Conservation (phyloP, 345 rosid species). For the Barbarea vulgaris region DNA sequence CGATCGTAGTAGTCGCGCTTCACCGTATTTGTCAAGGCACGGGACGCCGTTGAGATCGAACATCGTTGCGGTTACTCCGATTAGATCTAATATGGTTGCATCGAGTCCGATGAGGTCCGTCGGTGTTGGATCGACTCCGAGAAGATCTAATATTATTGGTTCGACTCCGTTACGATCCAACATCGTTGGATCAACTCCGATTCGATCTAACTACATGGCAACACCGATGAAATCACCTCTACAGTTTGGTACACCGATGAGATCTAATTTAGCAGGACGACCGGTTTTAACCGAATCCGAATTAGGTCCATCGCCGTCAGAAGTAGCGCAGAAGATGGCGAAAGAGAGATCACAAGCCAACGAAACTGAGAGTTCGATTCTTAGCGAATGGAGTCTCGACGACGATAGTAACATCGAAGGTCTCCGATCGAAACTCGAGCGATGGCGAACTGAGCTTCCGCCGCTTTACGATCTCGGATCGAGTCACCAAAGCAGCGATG, state of each 20-base stretch:
- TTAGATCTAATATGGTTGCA: slow-evolving; percentile 28
- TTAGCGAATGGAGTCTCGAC: slow-evolving; percentile 59
- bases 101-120: slow-evolving; percentile 37
- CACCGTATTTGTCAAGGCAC: slow-evolving; percentile 35
- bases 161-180: slow-evolving; percentile 36
- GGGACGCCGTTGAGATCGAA: slow-evolving; percentile 44
- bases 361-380: slow-evolving; percentile 58
- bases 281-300: slow-evolving; percentile 62
- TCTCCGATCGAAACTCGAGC: slow-evolving; percentile 70
- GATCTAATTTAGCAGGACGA: slow-evolving; percentile 37
- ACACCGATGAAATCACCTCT: slow-evolving; percentile 44
- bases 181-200: slow-evolving; percentile 38
- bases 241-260: slow-evolving; percentile 40
- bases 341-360: slow-evolving; percentile 38
- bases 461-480: slow-evolving; percentile 60
- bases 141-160: slow-evolving; percentile 23
- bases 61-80: slow-evolving; percentile 36
- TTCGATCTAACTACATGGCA: slow-evolving; percentile 28
- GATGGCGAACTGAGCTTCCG: slow-evolving; percentile 83
- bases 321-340: slow-evolving; percentile 67
- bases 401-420: slow-evolving; percentile 71
- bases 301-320: slow-evolving; percentile 87
- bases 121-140: slow-evolving; percentile 33
- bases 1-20: slow-evolving; percentile 29
- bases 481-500: slow-evolving; percentile 40